Base-by-base conservation (phyloP, 495 filamentous ascomycete genomes). In the Hyaloscypha hepaticicola region DNA sequence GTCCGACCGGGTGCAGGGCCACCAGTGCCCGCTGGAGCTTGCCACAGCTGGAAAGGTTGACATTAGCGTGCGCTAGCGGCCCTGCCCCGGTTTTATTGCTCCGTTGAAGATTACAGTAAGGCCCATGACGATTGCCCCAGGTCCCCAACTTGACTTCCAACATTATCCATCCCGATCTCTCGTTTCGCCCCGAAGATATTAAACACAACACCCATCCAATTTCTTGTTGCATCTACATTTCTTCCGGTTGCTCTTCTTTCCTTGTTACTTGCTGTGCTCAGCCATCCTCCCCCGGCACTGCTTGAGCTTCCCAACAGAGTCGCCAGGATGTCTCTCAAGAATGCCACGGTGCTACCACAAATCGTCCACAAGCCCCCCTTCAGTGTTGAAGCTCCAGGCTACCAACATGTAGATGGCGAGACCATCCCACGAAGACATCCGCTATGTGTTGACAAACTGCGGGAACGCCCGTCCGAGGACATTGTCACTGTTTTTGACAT, bases 401-500 rank as follows among this genome's bases (percentile, higher is more conserved):
- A 79, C 67, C 78, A 87, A 71, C 82, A 85, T 64, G 82, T 90
- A 68, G 81, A 90, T 50, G 95, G 95, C 71, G 94, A 99, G 81
- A 97, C 95, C 1, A 90, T 94, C 61, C 92, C 95, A 8, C 89
- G 94, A 65, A 86, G 94, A 61, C 85, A 92, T 75, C 88, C 90
- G 9, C 64, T 70, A n/a, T 80, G 87, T 61, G 88, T 90, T 70
- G 78, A 94, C 66, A 88, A 84, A 55, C 85, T 98, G 58, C 77
- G 84, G 65, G 76, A 81, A 21, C 86, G 79, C 25, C 88, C 90
- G 24, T 77, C 85, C 27, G 84, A 89, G 51, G 88, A 91, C 66
- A 84, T 96, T 69, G 77, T 77, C n/a, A 99, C 95, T 65, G 83
- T 88, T 70, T 95, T 87, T 75, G 96, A 99, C 72, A 88, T 96